Conservation (phyloP, 2,329 filamentous ascomycete species). For the Cladophialophora bantiana region DNA sequence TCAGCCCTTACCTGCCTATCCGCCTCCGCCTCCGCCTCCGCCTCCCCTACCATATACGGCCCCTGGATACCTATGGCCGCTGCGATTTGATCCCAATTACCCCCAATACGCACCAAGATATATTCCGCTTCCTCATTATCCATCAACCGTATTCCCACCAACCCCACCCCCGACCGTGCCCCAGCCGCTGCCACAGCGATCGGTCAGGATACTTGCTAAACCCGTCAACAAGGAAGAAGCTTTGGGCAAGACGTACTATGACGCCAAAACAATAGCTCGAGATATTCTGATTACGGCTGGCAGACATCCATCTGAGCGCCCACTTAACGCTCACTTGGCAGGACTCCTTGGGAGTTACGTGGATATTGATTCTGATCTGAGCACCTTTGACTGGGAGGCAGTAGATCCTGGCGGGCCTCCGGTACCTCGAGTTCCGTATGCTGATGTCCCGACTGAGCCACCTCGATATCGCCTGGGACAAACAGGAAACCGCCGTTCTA, state of each 20-base stretch:
- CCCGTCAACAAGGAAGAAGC: conserved; percentile 51
- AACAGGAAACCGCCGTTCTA: conserved; percentile 14
- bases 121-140: conserved; percentile 5
- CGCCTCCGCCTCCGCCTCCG: background rate
- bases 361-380: conserved; percentile 59
- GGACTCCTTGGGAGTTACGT: conserved; percentile 52
- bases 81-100: conserved; percentile 14
- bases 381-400: conserved; percentile 67
- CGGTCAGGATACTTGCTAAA: conserved; percentile 49
- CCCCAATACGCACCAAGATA: background rate
- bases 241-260: conserved; percentile 59
- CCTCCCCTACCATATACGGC: background rate
- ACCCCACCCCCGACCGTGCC: background rate
- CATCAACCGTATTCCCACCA: background rate
- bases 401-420: conserved; percentile 64
- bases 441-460: conserved; percentile 40
- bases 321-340: conserved; percentile 67
- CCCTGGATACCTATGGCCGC: background rate
- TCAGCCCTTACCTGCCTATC: background rate
- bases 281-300: conserved; percentile 69
- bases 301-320: conserved; percentile 65
- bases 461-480: conserved; percentile 38
- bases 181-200: conserved; percentile 2
- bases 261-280: conserved; percentile 67
- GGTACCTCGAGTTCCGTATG: conserved; percentile 41